Evolutionary conservation across 192 early-diverging fungal species (phyloP), one percentile per base, ranked within the genome.

Genomic region (Gryganskiella cystojenkinii): DNA sequence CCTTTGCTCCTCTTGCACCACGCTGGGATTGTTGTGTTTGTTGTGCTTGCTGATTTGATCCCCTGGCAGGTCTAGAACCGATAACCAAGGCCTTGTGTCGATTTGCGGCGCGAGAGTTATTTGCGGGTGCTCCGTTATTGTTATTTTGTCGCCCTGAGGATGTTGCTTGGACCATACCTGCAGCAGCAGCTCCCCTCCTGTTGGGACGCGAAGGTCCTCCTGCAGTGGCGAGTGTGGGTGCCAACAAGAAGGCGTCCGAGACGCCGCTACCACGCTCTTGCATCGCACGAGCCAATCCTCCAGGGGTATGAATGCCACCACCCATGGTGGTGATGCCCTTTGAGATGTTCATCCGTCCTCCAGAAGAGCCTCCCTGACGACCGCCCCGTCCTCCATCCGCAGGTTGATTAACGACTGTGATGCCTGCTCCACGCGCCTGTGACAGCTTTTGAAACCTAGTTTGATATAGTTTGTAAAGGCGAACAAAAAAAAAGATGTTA

Each of bases 251-350:
- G 25, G 4, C 56, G 30, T 78, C 66, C 35, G 74, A 46, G 0
- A 78, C 74, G 15, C 74, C 74, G 9, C 54, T 44, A 0, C 74
- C 74, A 49, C 74, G 74, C 45, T 78, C 74, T 61, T 78, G 74
- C 74, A 78, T 78, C 2, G 61, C 74, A 59, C 74, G 68, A 3
- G 74, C 74, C 6, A 78, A 37, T 27, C 74, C 74, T 37, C 53
- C 54, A 47, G 60, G 20, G 3, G 74, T 78, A 22, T 64, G 74
- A 55, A 78, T 7, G 14, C 74, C 72, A 8, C 58, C 44, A 20
- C 20, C 3, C 22, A 28, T 27, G 13, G 28, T n/a, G 35, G 24
- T 43, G 37, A 5, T 13, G 5, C 37, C 37, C 13, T 13, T 40
- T 40, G 37, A n/a, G n/a, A n/a, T n/a, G n/a, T 40, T 5, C 37